Evolutionary conservation across 495 filamentous ascomycete species (phyloP).

Genomic region (Neurospora hispaniola): DNA sequence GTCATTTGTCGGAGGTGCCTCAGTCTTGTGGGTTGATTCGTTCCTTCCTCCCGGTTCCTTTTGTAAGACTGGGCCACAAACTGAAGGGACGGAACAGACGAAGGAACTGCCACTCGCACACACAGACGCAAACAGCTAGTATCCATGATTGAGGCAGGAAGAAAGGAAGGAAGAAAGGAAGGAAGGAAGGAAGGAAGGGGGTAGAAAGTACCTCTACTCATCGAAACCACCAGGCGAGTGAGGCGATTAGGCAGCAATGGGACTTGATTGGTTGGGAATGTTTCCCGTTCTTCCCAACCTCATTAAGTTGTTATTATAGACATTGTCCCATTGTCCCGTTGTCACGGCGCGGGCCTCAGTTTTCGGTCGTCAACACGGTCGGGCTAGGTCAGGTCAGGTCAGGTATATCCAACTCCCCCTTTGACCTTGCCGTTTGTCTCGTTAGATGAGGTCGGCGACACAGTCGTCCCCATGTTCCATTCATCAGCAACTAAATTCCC

Average conservation of each 20-base stretch:
- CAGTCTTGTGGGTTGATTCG: not conserved
- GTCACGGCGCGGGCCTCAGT: not conserved
- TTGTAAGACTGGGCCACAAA: not conserved
- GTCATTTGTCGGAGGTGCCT: too few species aligned
- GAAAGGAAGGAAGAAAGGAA: not conserved
- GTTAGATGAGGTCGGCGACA: not conserved
- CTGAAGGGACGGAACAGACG: not conserved
- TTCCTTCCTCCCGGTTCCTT: not conserved
- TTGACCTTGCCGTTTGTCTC: not conserved
- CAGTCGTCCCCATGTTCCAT: not conserved
- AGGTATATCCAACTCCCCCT: not conserved
- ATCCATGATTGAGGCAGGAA: too few species aligned
- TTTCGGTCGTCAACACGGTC: not conserved
- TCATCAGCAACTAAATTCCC: not conserved
- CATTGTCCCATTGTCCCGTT: not conserved
- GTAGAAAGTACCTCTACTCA: not conserved
- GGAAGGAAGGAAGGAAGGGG: not conserved
- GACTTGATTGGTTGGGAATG: constrained; percentile 5
- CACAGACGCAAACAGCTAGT: not conserved
- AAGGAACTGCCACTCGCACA: not conserved
- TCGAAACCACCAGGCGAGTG: not conserved
- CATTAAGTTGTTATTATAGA: too few species aligned
- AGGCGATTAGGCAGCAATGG: constrained; percentile 14
- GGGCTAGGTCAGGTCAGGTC: not conserved
- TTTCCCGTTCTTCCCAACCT: not conserved